Base-by-base conservation (phyloP, 2,329 filamentous ascomycete genomes). In the Fusarium sarcochroum region DNA sequence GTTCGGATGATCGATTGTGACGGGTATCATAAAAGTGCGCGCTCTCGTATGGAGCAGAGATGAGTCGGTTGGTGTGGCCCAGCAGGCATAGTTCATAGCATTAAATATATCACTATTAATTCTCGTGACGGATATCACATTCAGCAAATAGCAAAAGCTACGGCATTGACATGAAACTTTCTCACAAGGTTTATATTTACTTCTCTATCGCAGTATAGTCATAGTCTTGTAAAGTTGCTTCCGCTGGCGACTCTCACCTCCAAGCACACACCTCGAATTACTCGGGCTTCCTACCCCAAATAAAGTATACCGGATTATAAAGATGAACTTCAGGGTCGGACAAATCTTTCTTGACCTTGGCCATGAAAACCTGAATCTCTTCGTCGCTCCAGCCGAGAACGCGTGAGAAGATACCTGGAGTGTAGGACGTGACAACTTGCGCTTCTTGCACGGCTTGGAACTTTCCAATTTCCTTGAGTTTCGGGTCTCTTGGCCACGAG, bases 361-460 rank as follows among this genome's bases (percentile, higher is more conserved):
- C 68, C 65, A 69, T 66, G 3, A 73, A 66, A 0, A 70, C 66
- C 35, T 68, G 65, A 23, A 72, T 68, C 30, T 71, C 70, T 4
- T 52, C 38, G 9, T 69, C 60, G 2, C 61, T 48, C 70, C 69
- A 72, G 5, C 71, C 71, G 2, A 73, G 60, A 7, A 72, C 23
- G 11, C 60, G 68, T 2, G 69, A 71, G 38, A 69, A 71, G 5
- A 71, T 56, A 2, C 58, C 68, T 0, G 68, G 65, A 0, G 69
- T 71, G 37, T 71, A 71, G 0, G 69, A 71, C 1, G 52, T 57
- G 14, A 72, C 58, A 4, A 69, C 68, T 30, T 71, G 63, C 10
- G 60, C 30, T 49, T 72, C 66, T n/a, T 70, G 66, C 2, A 63
- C 51, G 18, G 59, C 47, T 40, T 66, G 51, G 13, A 42, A 62